phyloP scores from a whole-genome alignment of 345 rosid species.

The Aquilaria malaccensis region DNA sequence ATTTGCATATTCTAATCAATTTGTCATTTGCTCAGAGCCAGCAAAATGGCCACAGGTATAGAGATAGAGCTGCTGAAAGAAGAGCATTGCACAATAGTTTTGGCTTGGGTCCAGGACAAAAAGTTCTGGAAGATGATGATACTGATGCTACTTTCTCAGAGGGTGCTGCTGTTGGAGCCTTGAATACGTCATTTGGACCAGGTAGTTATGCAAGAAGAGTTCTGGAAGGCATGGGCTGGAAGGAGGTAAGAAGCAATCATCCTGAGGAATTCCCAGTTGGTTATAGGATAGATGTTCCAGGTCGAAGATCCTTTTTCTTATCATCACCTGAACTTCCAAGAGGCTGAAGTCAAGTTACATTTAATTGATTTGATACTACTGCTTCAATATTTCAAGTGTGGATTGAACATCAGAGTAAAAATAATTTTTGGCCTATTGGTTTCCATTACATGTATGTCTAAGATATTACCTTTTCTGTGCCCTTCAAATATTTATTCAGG shows the following conservation, averaged over 20 bases:
- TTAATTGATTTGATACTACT: too few species aligned
- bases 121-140: slow-evolving; percentile 23
- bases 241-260: slow-evolving; percentile 39
- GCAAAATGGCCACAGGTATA: slow-evolving; percentile 39
- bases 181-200: slow-evolving; percentile 60
- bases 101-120: slow-evolving; percentile 87
- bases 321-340: too few species aligned
- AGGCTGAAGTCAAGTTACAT: too few species aligned
- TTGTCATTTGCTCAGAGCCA: slow-evolving; percentile 20
- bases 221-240: slow-evolving; percentile 88
- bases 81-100: slow-evolving; percentile 74
- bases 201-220: slow-evolving; percentile 80
- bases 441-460: background rate
- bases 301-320: too few species aligned
- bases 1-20: background rate
- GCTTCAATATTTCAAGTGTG: too few species aligned
- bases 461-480: background rate
- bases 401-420: background rate
- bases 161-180: slow-evolving; percentile 64
- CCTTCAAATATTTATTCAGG: slow-evolving; percentile 32
- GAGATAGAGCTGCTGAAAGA: slow-evolving; percentile 94
- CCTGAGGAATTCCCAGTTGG: background rate
- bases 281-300: background rate
- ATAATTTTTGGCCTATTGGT: background rate
- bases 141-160: slow-evolving; percentile 28